Evolutionary conservation across 345 rosid species (phyloP), one percentile per base, ranked within the genome.

Genomic region (Pistacia vera): DNA sequence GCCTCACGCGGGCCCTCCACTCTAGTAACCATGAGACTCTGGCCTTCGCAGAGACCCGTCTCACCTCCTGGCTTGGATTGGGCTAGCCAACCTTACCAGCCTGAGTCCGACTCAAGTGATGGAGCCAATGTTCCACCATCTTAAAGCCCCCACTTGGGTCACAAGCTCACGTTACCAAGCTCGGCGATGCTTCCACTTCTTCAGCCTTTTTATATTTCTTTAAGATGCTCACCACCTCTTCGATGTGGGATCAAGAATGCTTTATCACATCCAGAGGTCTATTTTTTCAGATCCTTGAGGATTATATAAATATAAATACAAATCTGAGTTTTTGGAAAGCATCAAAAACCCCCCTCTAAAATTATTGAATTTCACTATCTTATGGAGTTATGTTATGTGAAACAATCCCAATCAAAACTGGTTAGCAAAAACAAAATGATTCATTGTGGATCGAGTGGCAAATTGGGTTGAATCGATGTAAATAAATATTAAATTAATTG

Each of bases 1-100:
- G 84, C 87, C 86, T 87, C 73, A 81, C 84, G 86, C 88, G 36
- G 69, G n/a, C 28, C 85, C 85, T 63, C 84, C 80, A 0, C 83
- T 81, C 63, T 77, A 81, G 5, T 65, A 70, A 2, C 14, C 51
- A 35, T 13, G 59, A 0, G 6, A 16, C 28, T 80, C 38, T 1
- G 44, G 69, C 84, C 71, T 83, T 76, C 78, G 87, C 75, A 20
- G 22, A 52, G 16, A 2, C 59, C 0, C 81, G 22, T 3, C 56
- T 48, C 73, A 46, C 28, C 85, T 82, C 83, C 30, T 11, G 18
- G 64, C 86, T 82, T 81, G 76, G 86, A 81, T 54, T 13, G 88
- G 88, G 82, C 87, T 4, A 9, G 73, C 83, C 83, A 72, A 48
- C 0, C 0, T 2, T 0, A 16, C 76, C 75, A 28, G 13, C 0